Evolutionary conservation across 164 flowering plant genomes (phyloP), one percentile per base, ranked within the genome.

Genomic region (Dillenia turbinata): DNA sequence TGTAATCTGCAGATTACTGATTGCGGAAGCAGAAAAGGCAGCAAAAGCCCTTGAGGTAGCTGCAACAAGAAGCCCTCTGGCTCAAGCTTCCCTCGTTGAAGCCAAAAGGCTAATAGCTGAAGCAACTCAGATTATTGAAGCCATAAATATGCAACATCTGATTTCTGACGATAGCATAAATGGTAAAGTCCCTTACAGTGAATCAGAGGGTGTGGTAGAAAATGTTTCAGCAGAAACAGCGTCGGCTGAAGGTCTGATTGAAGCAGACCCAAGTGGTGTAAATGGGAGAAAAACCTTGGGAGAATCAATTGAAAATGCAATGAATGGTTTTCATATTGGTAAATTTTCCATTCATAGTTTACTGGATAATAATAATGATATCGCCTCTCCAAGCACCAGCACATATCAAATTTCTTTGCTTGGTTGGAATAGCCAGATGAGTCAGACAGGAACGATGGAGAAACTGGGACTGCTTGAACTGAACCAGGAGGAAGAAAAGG

Each of bases 1-100:
- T 33, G 40, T 33, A 33, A 1, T 61, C 43, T 75, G 60, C 85
- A 94, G 99, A 81, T 56, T 80, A 56, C 69, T 94, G 77, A 89
- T 91, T 61, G 78, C 83, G 54, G 89, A 94, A 78, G 97, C 99
- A 59, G 85, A 91, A 77, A 91, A 88, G 61, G 99, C 97, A 57
- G 88, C 94, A 17, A 72, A 73, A 59, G 92, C 89, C 48, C 91
- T 94, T 50, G 99, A 94, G 76, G 73, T 70, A 47, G 87, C 92
- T 69, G 96, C 96, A 53, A 50, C 44, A 53, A 84, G 55, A 54
- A 94, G 87, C 73, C 85, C 94, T 57, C 67, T 87, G 67, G 97
- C 89, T 67, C 85, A 68, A 51, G 85, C 96, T 53, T 86, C 99
- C 44, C 89, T 94, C 13, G 10, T 79, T 22, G 96, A 94, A 79